phyloP scores from a whole-genome alignment of 139 green algal species.

The Chlamydomonas asymmetrica region DNA sequence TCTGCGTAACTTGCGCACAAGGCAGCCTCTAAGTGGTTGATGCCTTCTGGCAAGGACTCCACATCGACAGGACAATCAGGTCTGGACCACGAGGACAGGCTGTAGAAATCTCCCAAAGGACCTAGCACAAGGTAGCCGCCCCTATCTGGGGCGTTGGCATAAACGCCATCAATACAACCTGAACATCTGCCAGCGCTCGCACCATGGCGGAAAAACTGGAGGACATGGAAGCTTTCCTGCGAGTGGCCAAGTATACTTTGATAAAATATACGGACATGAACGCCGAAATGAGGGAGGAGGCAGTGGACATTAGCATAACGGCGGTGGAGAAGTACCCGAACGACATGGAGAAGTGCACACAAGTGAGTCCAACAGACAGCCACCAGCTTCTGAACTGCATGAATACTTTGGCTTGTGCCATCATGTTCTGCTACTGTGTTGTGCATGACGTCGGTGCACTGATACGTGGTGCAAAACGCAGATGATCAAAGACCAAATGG shows the following conservation, averaged over 20 bases:
- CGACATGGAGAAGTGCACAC: conserved; percentile 84
- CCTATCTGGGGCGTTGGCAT: too few species aligned
- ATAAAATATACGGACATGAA: conserved; percentile 83
- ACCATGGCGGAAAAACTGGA: conserved; percentile 41
- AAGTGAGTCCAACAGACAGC: conserved; percentile 63
- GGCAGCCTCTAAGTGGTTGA: too few species aligned
- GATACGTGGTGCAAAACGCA: conserved; percentile 45
- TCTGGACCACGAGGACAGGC: too few species aligned
- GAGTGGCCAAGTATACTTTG: conserved; percentile 79
- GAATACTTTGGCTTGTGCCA: background rate
- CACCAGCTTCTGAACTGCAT: background rate
- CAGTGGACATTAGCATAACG: conserved; percentile 84
- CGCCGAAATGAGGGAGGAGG: conserved; percentile 82
- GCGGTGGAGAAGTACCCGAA: conserved; percentile 77
- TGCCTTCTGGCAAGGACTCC: too few species aligned
- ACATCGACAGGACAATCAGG: too few species aligned
- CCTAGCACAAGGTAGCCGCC: too few species aligned
- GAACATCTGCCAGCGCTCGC: too few species aligned
- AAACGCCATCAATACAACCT: too few species aligned
- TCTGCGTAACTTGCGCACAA: too few species aligned
- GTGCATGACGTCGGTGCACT: background rate
- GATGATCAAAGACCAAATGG: conserved; percentile 91
- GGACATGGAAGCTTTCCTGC: conserved; percentile 67
- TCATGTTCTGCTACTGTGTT: background rate
- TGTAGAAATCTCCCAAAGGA: too few species aligned